Conservation (phyloP, 805 yeast species). For the Hanseniaspora singularis region DNA sequence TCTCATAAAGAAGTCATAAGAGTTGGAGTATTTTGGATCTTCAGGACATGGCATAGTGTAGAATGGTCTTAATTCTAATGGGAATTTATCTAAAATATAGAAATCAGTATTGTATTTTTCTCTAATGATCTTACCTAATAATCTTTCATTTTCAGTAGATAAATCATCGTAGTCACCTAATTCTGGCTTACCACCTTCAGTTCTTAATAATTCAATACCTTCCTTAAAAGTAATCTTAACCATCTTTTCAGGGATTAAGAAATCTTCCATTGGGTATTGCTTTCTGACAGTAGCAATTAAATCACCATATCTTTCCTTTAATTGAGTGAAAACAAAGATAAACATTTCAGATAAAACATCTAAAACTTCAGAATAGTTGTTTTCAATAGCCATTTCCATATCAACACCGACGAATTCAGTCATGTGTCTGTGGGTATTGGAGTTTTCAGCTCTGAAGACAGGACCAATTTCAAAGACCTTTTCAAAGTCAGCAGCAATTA, state of each 20-base stretch:
- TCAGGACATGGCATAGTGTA: slow-evolving; percentile 98
- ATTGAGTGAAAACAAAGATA: slow-evolving; percentile 74
- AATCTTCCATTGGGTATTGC: slow-evolving; percentile 96
- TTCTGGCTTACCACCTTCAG: slow-evolving; percentile 72
- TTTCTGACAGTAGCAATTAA: slow-evolving; percentile 84
- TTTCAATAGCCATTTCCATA: slow-evolving; percentile 95
- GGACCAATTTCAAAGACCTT: slow-evolving; percentile 94
- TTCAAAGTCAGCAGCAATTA: slow-evolving; percentile 96
- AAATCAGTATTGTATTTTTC: slow-evolving; percentile 95
- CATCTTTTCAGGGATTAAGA: slow-evolving; percentile 88
- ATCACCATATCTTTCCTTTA: slow-evolving; percentile 62
- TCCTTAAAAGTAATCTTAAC: slow-evolving; percentile 80
- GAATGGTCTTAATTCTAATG: slow-evolving; percentile 91
- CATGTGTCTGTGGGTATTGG: slow-evolving; percentile 98
- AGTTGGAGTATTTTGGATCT: slow-evolving; percentile 87
- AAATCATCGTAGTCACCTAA: slow-evolving; percentile 72
- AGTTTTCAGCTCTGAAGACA: slow-evolving; percentile 97
- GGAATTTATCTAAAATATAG: slow-evolving; percentile 96
- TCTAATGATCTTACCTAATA: slow-evolving; percentile 79
- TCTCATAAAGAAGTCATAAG: slow-evolving; percentile 98
- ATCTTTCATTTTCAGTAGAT: slow-evolving; percentile 87
- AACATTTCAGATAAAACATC: slow-evolving; percentile 58
- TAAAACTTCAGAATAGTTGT: slow-evolving; percentile 87
- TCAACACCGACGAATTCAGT: slow-evolving; percentile 97
- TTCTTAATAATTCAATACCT: slow-evolving; percentile 77